A percentile compares a stretch with the other conserved stretches of the same genome.
phyloP scores from a whole-genome alignment of 2,329 filamentous ascomycete genomes.

The Cercospora sp. region DNA sequence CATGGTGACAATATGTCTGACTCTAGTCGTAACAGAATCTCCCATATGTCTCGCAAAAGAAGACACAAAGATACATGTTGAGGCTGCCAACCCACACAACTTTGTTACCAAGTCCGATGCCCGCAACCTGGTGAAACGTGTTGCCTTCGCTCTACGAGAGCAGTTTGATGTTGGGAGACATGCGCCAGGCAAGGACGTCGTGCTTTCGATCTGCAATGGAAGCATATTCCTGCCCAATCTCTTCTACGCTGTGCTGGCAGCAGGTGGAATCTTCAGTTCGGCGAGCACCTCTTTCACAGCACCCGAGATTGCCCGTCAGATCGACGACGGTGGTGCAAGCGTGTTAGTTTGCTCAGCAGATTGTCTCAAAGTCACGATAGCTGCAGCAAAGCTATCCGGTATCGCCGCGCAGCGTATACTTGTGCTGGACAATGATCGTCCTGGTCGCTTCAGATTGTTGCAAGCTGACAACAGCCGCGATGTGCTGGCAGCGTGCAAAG shows the following conservation, averaged over 20 bases:
- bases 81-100: conserved; percentile 56
- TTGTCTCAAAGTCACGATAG: conserved; percentile 49
- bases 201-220: conserved; percentile 58
- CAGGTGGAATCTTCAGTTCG: conserved; percentile 59
- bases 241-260: conserved; percentile 59
- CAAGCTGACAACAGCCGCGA: conserved; percentile 38
- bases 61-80: conserved; percentile 56
- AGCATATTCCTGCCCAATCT: conserved; percentile 55
- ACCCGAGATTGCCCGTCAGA: conserved; percentile 52
- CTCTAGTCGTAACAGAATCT: not conserved
- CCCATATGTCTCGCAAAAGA: conserved; percentile 43
- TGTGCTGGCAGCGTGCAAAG: conserved; percentile 48
- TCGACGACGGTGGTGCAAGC: conserved; percentile 45
- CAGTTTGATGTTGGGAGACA: conserved; percentile 53
- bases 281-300: conserved; percentile 53
- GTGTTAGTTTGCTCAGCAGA: conserved; percentile 51
- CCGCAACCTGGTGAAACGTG: conserved; percentile 51
- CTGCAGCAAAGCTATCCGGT: conserved; percentile 53
- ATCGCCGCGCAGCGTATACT: conserved; percentile 51
- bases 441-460: conserved; percentile 9
- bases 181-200: conserved; percentile 53
- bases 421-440: conserved; percentile 45
- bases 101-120: conserved; percentile 55
- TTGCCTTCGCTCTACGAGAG: conserved; percentile 57
- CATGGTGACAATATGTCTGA: not conserved